Conservation (phyloP, 1,139 yeast species). For the Zygotorulaspora mrakii region DNA sequence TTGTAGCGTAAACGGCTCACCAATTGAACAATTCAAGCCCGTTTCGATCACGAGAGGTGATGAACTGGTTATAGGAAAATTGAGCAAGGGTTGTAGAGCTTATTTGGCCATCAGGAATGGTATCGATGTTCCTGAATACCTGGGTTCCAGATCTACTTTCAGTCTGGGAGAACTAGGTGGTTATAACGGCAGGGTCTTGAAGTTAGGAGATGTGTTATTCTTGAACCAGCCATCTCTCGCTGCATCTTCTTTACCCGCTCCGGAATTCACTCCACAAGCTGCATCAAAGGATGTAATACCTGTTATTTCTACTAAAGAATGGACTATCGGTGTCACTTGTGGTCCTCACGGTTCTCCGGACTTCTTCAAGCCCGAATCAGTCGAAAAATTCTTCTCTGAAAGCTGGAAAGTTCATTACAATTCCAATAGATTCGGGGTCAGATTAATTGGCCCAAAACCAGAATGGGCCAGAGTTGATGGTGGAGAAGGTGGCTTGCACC, state of each 20-base stretch:
- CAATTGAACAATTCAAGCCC: constrained; percentile 68
- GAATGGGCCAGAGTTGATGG: constrained; percentile 96
- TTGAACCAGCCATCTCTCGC: constrained; percentile 71
- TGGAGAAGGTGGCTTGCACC: constrained; percentile 97
- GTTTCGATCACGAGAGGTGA: constrained; percentile 68
- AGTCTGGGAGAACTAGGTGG: constrained; percentile 96
- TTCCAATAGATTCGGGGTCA: constrained; percentile 92
- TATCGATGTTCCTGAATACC: constrained; percentile 85
- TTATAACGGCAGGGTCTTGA: constrained; percentile 84
- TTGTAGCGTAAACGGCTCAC: constrained; percentile 59
- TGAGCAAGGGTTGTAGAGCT: constrained; percentile 78
- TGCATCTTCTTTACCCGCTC: constrained; percentile 67
- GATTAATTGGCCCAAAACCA: constrained; percentile 93
- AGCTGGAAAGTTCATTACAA: constrained; percentile 96
- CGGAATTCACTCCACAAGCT: constrained; percentile 57
- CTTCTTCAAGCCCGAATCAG: constrained; percentile 74
- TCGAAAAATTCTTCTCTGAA: constrained; percentile 66
- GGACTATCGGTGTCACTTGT: constrained; percentile 90
- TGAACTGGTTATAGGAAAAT: constrained; percentile 73
- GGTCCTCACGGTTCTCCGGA: constrained; percentile 99
- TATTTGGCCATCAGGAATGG: constrained; percentile 91
- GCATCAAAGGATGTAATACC: constrained; percentile 62
- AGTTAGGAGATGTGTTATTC: constrained; percentile 87
- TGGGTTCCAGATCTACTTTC: constrained; percentile 95
- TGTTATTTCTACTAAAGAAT: constrained; percentile 49